Evolutionary conservation across 1,284 basidiomycete species (phyloP).

Genomic region (Earliella scabrosa): DNA sequence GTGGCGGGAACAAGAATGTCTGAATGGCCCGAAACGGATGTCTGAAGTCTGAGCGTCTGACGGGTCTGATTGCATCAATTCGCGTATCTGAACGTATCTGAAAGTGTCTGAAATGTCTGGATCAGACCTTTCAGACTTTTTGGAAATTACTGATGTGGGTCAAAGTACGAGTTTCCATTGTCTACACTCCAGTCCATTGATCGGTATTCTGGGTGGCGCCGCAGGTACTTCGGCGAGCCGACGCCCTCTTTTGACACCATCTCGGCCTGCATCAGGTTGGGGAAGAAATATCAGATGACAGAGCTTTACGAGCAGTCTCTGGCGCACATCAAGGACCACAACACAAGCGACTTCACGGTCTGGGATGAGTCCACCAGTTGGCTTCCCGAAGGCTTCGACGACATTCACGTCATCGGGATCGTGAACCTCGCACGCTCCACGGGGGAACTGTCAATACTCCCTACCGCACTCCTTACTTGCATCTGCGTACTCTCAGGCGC

Average conservation of each 20-base stretch:
- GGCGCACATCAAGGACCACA: background rate
- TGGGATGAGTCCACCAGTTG: background rate
- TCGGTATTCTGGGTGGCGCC: background rate
- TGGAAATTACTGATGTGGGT: too few species aligned
- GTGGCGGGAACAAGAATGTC: too few species aligned
- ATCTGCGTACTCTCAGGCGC: too few species aligned
- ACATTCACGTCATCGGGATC: background rate
- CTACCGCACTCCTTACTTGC: background rate
- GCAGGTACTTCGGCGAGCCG: background rate
- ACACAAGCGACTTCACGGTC: background rate
- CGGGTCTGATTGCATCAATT: too few species aligned
- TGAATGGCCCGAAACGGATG: too few species aligned
- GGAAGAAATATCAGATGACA: conserved; percentile 11
- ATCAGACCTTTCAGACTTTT: too few species aligned
- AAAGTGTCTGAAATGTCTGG: too few species aligned
- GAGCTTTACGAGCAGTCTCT: background rate
- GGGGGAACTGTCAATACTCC: background rate
- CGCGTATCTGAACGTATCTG: too few species aligned
- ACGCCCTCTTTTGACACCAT: background rate
- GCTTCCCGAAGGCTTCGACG: conserved; percentile 27
- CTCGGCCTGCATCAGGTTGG: conserved; percentile 3
- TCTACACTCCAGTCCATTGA: background rate
- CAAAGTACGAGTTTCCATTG: too few species aligned
- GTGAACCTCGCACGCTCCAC: conserved; percentile 6
- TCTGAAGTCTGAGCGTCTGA: too few species aligned